phyloP scores from a whole-genome alignment of 345 rosid genomes.

The Mangifera indica region DNA sequence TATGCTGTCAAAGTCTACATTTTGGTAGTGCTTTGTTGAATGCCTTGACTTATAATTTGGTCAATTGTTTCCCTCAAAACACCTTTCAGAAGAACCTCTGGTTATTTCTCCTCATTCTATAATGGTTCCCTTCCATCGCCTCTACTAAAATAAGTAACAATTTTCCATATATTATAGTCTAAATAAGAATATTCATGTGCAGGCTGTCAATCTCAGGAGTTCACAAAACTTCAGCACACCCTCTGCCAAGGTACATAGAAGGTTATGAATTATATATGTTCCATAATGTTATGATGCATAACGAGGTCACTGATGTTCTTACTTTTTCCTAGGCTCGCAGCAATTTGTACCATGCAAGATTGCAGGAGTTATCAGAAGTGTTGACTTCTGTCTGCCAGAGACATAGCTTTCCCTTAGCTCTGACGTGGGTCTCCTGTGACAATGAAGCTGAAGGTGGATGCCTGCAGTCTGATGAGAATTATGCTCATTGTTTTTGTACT shows the following conservation, averaged over 20 bases:
- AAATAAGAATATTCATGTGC: conserved; percentile 31
- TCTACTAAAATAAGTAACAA: conserved; percentile 8
- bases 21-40: conserved; percentile 9
- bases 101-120: conserved; percentile 21
- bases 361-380: conserved; percentile 54
- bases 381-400: conserved; percentile 57
- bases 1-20: not conserved
- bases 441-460: conserved; percentile 66
- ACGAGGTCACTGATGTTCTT: conserved; percentile 31
- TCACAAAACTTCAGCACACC: conserved; percentile 52
- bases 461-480: conserved; percentile 63
- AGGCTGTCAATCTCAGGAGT: conserved; percentile 83
- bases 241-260: conserved; percentile 45
- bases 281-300: conserved; percentile 14
- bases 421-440: conserved; percentile 75
- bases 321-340: conserved; percentile 50
- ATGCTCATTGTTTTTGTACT: conserved; percentile 54
- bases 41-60: conserved; percentile 13
- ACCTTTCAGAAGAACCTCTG: conserved; percentile 36
- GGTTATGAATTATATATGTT: conserved; percentile 6
- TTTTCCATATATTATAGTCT: conserved; percentile 22
- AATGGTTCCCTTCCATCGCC: conserved; percentile 19
- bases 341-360: conserved; percentile 47
- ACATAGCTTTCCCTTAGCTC: conserved; percentile 69
- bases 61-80: not conserved